A percentile compares a stretch with the other conserved stretches of the same genome.
These are phyloP conservation scores for Wickerhamiella kurtzmanii DNA, from an alignment of 805 yeast species.

Conservation along the genomic window DNA sequence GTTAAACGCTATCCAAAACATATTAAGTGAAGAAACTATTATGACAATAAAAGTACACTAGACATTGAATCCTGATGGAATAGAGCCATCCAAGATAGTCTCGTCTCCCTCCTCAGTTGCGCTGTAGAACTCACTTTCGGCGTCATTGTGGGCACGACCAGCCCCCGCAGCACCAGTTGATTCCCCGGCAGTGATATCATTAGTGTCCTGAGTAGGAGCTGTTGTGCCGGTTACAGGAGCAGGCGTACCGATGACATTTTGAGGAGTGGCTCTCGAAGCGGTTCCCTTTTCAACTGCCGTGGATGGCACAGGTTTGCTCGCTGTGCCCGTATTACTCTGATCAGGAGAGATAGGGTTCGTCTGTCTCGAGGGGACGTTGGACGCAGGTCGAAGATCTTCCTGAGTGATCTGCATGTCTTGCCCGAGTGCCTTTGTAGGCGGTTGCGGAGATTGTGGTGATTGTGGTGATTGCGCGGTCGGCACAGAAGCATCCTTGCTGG, in stretches of 20 bases:
- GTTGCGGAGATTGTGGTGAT: not conserved
- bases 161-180: not conserved
- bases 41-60: not conserved
- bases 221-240: not conserved
- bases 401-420: slow-evolving; percentile 2
- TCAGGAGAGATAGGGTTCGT: not conserved
- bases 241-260: not conserved
- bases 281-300: not conserved
- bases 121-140: slow-evolving; percentile 1
- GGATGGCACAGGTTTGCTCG: not conserved
- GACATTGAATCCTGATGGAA: slow-evolving; percentile 3
- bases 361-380: not conserved
- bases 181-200: not conserved
- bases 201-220: not conserved
- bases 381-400: not conserved
- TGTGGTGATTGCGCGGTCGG: no score
- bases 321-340: not conserved
- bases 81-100: slow-evolving; percentile 1
- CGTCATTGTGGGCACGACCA: not conserved
- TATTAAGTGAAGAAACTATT: no score
- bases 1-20: not conserved
- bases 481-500: not conserved
- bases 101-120: not conserved
- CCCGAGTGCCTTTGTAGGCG: not conserved
- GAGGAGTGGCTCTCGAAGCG: not conserved